Conservation (phyloP, 179 eudicot species). For the Nepenthes alata region DNA sequence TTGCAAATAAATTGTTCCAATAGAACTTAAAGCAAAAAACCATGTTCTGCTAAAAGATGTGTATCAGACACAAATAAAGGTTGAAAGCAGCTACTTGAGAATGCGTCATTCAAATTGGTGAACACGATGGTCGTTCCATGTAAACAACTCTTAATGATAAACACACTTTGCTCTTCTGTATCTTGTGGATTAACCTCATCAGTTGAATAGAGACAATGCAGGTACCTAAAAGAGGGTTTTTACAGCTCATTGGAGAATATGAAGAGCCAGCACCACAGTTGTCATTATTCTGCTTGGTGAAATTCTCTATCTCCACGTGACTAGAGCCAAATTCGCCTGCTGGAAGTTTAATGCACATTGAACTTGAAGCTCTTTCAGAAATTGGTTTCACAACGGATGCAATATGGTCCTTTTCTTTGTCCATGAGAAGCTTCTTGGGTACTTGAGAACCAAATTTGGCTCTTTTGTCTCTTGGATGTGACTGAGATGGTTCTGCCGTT, state of each 20-base stretch:
- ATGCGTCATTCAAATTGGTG: no score
- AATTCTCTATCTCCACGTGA: conserved; percentile 4
- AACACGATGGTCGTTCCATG: no score
- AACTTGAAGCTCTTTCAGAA: conserved; percentile 14
- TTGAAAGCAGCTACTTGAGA: no score
- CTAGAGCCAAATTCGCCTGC: conserved; percentile 5
- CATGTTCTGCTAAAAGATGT: no score
- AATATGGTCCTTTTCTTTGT: conserved; percentile 16
- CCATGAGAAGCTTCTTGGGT: conserved; percentile 2
- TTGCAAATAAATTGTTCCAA: no score
- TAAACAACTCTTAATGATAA: no score
- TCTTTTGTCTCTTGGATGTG: conserved; percentile 6
- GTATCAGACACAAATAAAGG: no score
- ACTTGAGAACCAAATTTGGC: conserved; percentile 10
- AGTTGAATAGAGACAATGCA: neutral
- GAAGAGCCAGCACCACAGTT: conserved; percentile 3
- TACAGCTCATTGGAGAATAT: conserved; percentile 7
- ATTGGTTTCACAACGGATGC: conserved; percentile 10
- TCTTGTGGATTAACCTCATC: no score
- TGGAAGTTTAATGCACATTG: conserved; percentile 11
- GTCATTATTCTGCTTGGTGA: neutral
- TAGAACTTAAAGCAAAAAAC: no score
- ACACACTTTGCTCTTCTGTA: no score
- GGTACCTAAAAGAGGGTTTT: conserved; percentile 20
- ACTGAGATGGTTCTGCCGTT: conserved; percentile 2